Evolutionary conservation across 176 grass and related monocot species (phyloP).

Genomic region (Calamus simplicifolius): DNA sequence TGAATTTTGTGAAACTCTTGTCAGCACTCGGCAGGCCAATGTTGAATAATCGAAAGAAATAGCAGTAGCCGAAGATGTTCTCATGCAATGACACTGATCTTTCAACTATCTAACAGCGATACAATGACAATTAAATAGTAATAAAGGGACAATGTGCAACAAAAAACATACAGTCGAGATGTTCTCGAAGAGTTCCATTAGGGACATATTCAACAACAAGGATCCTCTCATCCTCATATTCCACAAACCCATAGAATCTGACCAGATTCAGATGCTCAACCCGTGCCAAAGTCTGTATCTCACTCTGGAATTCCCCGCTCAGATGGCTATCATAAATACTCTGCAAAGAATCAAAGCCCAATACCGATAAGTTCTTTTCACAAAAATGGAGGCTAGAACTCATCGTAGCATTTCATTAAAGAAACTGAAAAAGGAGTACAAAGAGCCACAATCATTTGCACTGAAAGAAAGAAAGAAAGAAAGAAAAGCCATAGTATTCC

Average conservation of each 20-base stretch:
- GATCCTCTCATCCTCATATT: conserved; percentile 68
- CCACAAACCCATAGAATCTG: conserved; percentile 62
- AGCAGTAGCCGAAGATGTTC: no score
- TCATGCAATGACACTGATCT: no score
- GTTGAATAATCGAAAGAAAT: no score
- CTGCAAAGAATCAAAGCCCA: conserved; percentile 19
- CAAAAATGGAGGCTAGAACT: no score
- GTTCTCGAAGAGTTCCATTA: conserved; percentile 92
- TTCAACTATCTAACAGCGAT: no score
- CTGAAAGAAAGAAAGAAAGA: no score
- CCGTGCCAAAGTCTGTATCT: conserved; percentile 70
- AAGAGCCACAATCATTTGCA: no score
- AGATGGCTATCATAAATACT: conserved; percentile 55
- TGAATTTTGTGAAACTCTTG: conserved; percentile 23
- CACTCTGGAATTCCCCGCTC: conserved; percentile 62
- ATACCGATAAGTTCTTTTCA: no score
- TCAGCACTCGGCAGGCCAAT: background rate
- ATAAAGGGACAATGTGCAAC: background rate
- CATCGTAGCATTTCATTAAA: no score
- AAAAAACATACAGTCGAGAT: conserved; percentile 61
- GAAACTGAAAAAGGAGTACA: no score
- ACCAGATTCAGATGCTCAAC: conserved; percentile 93
- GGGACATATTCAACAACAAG: conserved; percentile 80
- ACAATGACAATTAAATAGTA: no score
- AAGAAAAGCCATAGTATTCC: no score